These are phyloP conservation scores for Geotrichum bryndzae DNA, from an alignment of 1,139 yeast genomes.

Conservation along the genomic window DNA sequence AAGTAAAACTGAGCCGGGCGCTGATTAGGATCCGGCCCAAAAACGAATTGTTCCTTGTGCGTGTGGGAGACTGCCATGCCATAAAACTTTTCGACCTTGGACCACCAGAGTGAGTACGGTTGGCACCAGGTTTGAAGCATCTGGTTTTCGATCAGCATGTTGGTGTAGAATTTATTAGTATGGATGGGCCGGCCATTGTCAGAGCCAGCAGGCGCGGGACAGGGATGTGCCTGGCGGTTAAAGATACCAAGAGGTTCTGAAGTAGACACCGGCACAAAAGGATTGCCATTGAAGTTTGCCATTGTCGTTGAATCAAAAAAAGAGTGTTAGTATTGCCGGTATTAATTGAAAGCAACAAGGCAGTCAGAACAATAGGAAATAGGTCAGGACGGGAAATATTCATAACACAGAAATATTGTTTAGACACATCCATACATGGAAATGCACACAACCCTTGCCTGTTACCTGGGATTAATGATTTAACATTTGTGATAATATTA, in stretches of 20 bases:
- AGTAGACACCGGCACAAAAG: slow-evolving; percentile 34
- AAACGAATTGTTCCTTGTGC: slow-evolving; percentile 51
- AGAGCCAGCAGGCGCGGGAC: slow-evolving; percentile 43
- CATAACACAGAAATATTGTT: neutral
- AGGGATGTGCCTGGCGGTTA: slow-evolving; percentile 43
- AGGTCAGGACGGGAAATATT: neutral
- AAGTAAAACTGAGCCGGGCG: slow-evolving; percentile 35
- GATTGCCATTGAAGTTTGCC: slow-evolving; percentile 22
- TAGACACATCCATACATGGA: neutral
- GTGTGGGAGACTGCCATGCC: slow-evolving; percentile 69
- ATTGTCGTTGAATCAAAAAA: slow-evolving; percentile 29
- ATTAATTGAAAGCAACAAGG: neutral
- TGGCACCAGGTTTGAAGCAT: slow-evolving; percentile 66
- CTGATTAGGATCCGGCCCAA: slow-evolving; percentile 48
- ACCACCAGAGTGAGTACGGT: slow-evolving; percentile 73
- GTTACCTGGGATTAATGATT: too few relatives aligned
- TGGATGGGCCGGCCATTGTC: slow-evolving; percentile 44
- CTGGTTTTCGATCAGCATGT: slow-evolving; percentile 62
- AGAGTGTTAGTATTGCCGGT: neutral
- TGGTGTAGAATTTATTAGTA: slow-evolving; percentile 82
- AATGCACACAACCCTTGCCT: too few relatives aligned
- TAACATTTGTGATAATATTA: too few relatives aligned
- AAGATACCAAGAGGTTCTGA: slow-evolving; percentile 49
- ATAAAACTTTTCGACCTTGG: slow-evolving; percentile 38
- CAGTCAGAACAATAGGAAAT: neutral